Base-by-base conservation (phyloP, 805 yeast genomes). In the Spathaspora girioi region DNA sequence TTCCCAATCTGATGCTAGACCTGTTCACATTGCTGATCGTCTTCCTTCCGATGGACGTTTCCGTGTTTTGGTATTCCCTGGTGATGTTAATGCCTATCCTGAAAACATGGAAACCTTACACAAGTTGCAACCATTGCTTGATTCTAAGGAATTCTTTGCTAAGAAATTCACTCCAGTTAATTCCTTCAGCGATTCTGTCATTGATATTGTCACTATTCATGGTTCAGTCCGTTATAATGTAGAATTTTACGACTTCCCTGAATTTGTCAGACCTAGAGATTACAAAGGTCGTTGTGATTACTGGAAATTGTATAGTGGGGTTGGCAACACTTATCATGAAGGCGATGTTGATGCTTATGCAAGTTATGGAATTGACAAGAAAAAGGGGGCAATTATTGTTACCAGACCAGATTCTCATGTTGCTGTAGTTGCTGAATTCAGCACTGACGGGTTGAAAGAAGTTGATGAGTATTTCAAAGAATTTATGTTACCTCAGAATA, bases 401-500 rank as follows among this genome's bases (percentile, higher is more conserved):
- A 52, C 64, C 10, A 53, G 71, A 40, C 71, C 71, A 11, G 71
- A 67, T 53, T 71, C 71, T 3, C 63, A 67, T 48, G 65, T 67
- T 26, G 59, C 68, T 10, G 11, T 48, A n/a, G 66, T 65, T 19
- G 51, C 59, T 10, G 56, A 53, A 26, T 54, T 54, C 42, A 58
- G 56, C 17, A 27, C 49, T 10, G 46, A 47, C 3, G 66, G 67
- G 12, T 48, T 52, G 43, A 31, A 48, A 14, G 43, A 52, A 18
- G 58, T 62, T 32, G 53, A 55, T 18, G 48, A 50, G 29, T 67
- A 58, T 50, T 65, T 66, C 50, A 45, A 49, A 11, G 26, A 43
- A 10, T 48, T 59, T 32, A 44, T 59, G 59, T 49, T 52, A 19
- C 52, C 55, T 9, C 62, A 58, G 42, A 42, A 12, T 3, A 40